Evolutionary conservation across 257 asterid genomes (phyloP).

Genomic region (Gardenia jasminoides): DNA sequence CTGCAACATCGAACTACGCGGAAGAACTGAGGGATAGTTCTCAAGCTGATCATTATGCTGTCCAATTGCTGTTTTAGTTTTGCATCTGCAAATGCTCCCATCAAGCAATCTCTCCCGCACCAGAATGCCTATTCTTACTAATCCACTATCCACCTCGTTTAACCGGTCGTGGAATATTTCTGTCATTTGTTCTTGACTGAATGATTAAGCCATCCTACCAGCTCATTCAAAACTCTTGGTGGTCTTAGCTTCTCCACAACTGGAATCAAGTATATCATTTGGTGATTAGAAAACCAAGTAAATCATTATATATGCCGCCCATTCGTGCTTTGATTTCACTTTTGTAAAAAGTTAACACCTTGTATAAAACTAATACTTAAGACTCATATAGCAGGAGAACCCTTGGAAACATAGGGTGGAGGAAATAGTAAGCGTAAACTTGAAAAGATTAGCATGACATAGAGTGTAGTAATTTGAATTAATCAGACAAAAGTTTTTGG

Average conservation of each 20-base stretch:
- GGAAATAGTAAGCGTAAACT: no score
- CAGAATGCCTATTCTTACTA: slow-evolving; percentile 2
- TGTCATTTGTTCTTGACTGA: slow-evolving; percentile 20
- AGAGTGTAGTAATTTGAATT: no score
- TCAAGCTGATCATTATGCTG: slow-evolving; percentile 1
- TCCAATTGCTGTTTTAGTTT: neutral
- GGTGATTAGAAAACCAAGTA: no score
- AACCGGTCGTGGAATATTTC: slow-evolving; percentile 21
- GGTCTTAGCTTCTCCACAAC: slow-evolving; percentile 56
- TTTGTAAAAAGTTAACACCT: no score
- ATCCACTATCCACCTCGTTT: neutral
- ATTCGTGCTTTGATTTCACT: no score
- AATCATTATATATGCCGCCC: no score
- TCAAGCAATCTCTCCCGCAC: slow-evolving; percentile 1
- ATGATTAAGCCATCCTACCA: slow-evolving; percentile 30
- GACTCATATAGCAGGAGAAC: no score
- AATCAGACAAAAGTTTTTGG: no score
- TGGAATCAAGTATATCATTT: slow-evolving; percentile 49
- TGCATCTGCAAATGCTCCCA: slow-evolving; percentile 12
- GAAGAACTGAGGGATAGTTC: slow-evolving; percentile 8
- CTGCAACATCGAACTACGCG: slow-evolving; percentile 28
- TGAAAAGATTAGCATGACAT: no score
- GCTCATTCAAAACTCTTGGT: slow-evolving; percentile 42
- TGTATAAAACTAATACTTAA: no score
- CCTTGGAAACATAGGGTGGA: no score